These are phyloP conservation scores for Penicillium coffeae DNA, from an alignment of 495 filamentous ascomycete species.

Conservation along the genomic window DNA sequence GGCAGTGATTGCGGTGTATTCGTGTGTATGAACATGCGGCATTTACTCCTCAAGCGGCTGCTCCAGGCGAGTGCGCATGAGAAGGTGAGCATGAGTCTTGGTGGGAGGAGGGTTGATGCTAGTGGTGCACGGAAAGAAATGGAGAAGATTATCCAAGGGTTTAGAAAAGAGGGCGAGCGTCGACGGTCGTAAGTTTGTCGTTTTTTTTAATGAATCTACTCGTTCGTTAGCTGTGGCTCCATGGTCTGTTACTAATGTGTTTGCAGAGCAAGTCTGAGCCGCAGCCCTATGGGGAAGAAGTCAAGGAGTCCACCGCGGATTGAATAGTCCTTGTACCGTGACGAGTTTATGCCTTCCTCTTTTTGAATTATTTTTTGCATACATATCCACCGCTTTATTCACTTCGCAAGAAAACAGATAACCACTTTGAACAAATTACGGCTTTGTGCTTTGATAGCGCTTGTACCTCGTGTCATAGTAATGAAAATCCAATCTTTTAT, in stretches of 20 bases:
- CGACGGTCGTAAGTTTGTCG: constrained; percentile 63
- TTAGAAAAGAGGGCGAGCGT: constrained; percentile 77
- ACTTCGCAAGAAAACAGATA: constrained; percentile 1
- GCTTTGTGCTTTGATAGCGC: neutral
- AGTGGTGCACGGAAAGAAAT: constrained; percentile 77
- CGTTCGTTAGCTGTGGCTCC: neutral
- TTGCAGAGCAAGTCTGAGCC: constrained; percentile 28
- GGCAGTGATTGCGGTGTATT: constrained; percentile 92
- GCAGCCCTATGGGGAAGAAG: constrained; percentile 34
- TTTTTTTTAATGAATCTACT: neutral
- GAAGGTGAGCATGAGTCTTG: constrained; percentile 93
- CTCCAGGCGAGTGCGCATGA: constrained; percentile 67
- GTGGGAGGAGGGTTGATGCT: constrained; percentile 74
- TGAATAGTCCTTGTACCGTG: constrained; percentile 22
- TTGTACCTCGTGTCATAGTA: too few species aligned
- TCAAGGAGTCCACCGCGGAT: constrained; percentile 45
- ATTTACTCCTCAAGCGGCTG: constrained; percentile 80
- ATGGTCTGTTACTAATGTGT: constrained; percentile 3
- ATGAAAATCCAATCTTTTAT: too few species aligned
- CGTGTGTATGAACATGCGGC: constrained; percentile 89
- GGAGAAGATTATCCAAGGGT: constrained; percentile 74
- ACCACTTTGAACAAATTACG: constrained; percentile 4
- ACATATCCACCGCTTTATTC: constrained; percentile 6
- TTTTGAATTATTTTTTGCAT: constrained; percentile 14
- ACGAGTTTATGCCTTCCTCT: constrained; percentile 16